A percentile compares a stretch with the other conserved stretches of the same genome.
Evolutionary conservation across 306 rosid species (phyloP).

Genomic region (Cucurbita argyrosperma): DNA sequence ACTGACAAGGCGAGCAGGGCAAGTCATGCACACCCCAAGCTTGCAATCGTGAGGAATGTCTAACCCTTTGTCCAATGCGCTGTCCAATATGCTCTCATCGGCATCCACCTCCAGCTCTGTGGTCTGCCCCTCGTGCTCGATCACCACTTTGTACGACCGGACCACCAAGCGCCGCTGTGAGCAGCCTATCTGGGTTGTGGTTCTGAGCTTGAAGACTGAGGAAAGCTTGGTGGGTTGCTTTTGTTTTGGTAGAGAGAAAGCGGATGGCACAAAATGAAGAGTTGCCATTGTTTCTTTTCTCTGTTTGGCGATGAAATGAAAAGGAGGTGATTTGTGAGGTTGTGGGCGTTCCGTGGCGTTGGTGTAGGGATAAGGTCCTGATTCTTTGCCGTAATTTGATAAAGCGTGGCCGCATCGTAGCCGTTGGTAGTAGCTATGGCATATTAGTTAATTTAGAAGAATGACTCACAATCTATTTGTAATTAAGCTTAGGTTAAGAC

Average conservation of each 20-base stretch:
- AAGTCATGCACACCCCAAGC: slow-evolving; percentile 98
- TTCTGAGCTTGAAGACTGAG: slow-evolving; percentile 16
- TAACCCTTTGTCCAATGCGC: slow-evolving; percentile 64
- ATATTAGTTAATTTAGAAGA: too few species aligned
- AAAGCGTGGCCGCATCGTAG: neutral
- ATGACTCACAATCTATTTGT: too few species aligned
- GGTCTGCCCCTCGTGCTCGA: slow-evolving; percentile 58
- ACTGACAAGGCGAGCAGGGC: slow-evolving; percentile 71
- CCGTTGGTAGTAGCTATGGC: neutral
- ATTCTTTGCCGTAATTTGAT: neutral
- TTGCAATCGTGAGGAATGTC: slow-evolving; percentile 81
- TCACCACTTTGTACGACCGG: slow-evolving; percentile 55
- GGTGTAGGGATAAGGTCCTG: slow-evolving; percentile 25
- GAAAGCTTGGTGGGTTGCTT: slow-evolving; percentile 22
- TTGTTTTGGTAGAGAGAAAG: slow-evolving; percentile 22
- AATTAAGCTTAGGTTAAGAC: too few species aligned
- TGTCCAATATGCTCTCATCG: slow-evolving; percentile 44
- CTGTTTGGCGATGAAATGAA: slow-evolving; percentile 6
- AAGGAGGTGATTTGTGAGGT: slow-evolving; percentile 5
- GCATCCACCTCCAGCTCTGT: slow-evolving; percentile 42
- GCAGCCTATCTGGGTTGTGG: neutral
- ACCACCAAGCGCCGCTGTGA: slow-evolving; percentile 19
- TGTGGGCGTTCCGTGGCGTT: slow-evolving; percentile 6
- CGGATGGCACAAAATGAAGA: slow-evolving; percentile 35
- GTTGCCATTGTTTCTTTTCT: slow-evolving; percentile 31